Conservation (phyloP, 805 yeast genomes). For the Myxozyma udenii region DNA sequence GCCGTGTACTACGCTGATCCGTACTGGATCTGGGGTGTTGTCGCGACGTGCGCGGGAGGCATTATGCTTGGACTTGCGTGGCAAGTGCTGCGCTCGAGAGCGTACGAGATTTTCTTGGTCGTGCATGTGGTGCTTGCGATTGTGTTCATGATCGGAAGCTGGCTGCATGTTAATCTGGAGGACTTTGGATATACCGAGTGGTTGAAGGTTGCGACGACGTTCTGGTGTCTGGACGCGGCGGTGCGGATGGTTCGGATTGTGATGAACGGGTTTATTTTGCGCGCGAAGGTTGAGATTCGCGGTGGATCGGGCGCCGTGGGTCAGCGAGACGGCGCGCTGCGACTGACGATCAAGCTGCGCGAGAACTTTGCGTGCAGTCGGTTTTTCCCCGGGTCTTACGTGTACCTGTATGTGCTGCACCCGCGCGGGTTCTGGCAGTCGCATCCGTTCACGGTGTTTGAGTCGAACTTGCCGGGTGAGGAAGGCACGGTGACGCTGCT, state of each 20-base stretch:
- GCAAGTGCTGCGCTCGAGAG: conserved; percentile 46
- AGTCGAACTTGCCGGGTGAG: not conserved
- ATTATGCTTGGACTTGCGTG: conserved; percentile 48
- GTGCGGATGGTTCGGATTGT: conserved; percentile 47
- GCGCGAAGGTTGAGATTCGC: conserved; percentile 50
- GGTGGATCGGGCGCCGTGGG: not conserved
- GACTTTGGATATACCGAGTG: conserved; percentile 40
- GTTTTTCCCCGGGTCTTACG: conserved; percentile 19
- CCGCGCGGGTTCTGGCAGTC: conserved; percentile 11
- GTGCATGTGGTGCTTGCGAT: conserved; percentile 57
- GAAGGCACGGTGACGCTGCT: not conserved
- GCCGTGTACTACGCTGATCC: not conserved
- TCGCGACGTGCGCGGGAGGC: conserved; percentile 47
- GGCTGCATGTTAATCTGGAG: conserved; percentile 56
- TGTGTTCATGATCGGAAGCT: conserved; percentile 49
- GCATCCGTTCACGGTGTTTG: conserved; percentile 10
- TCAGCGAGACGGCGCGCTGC: not conserved
- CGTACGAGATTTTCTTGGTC: conserved; percentile 58
- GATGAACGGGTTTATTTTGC: conserved; percentile 54
- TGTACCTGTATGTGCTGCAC: conserved; percentile 13
- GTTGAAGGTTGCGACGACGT: conserved; percentile 51
- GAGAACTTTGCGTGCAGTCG: not conserved
- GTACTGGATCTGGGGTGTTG: conserved; percentile 28
- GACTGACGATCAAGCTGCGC: not conserved
- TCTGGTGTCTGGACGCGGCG: conserved; percentile 69